Conservation (phyloP, 1,284 basidiomycete species). For the Fomitopsis betulina region DNA sequence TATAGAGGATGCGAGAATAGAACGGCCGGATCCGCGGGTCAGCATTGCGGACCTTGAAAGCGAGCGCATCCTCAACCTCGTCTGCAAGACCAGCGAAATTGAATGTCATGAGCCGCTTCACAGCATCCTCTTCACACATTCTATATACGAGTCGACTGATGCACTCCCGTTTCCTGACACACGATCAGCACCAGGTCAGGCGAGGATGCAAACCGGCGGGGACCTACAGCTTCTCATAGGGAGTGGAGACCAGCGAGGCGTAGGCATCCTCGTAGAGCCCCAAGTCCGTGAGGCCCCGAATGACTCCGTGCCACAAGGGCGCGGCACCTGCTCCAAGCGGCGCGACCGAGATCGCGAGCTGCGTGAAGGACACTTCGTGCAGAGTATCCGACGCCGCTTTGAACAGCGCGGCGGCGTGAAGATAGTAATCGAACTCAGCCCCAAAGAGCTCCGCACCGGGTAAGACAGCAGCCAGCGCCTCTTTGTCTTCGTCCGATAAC, state of each 20-base stretch:
- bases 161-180: constrained; percentile 73
- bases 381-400: constrained; percentile 50
- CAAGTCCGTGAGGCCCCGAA: constrained; percentile 70
- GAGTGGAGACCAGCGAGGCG: constrained; percentile 65
- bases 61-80: constrained; percentile 86
- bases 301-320: constrained; percentile 76
- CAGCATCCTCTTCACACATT: constrained; percentile 90
- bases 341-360: constrained; percentile 71
- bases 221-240: constrained; percentile 74
- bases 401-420: constrained; percentile 73
- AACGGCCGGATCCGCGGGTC: constrained; percentile 84
- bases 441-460: constrained; percentile 53
- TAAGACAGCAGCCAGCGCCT: constrained; percentile 58
- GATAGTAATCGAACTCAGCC: constrained; percentile 71
- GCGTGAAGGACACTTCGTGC: constrained; percentile 71
- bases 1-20: constrained; percentile 93
- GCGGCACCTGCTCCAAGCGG: constrained; percentile 49
- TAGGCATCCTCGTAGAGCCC: constrained; percentile 85
- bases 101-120: constrained; percentile 76
- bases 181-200: constrained; percentile 5
- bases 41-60: constrained; percentile 93
- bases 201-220: constrained; percentile 2
- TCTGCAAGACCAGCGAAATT: constrained; percentile 85
- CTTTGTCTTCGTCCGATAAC: constrained; percentile 55
- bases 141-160: constrained; percentile 79